Base-by-base conservation (phyloP, 495 filamentous ascomycete species). In the Paragyromitra xinjiangensis region DNA sequence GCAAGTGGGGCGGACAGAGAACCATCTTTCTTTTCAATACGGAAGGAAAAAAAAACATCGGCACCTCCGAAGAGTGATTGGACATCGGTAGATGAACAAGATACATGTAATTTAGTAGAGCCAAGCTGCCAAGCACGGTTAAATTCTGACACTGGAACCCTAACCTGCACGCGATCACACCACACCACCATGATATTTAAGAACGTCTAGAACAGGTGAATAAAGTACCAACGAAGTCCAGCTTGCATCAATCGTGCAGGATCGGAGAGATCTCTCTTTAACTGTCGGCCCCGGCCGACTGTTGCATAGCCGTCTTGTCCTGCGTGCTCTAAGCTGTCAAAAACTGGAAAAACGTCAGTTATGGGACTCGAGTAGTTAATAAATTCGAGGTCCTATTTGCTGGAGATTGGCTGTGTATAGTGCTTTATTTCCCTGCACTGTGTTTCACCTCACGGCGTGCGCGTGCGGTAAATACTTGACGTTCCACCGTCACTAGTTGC, bases 221-320 rank as follows among this genome's bases (percentile, higher is more conserved):
- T 51, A 63, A 58, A 58, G 40, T 34, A n/a, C 45, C 55, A 73
- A 53, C 59, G 70, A 66, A 66, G 29, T 24, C 50, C 11, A 37
- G 24, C 70, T 9, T 73, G 37, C 50, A 73, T 34, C 29, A 34
- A 34, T 34, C 29, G 29, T 34, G 29, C 29, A 34, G 44, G 16
- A 61, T 12, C 70, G 61, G 70, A 58, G 14, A 53, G 37, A 73
- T 58, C 70, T 67, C 70, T 64, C 19, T 64, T 73, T 34, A 3
- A 58, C 42, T 34, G 37, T 39, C 70, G 70, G 70, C 48, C 2
- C 70, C 70, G 70, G 59, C 70, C 70, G 70, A 9, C 34, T n/a
- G 70, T 44, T 11, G 16, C 70, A 66, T 61, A 8, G n/a, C 24
- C 16, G n/a, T 11, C 26, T 16, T 48, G 1, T 22, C 29, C 34